These are phyloP conservation scores for Paraurostyla sp. DNA, from an alignment of 73 alveolate genomes.

Conservation along the genomic window DNA sequence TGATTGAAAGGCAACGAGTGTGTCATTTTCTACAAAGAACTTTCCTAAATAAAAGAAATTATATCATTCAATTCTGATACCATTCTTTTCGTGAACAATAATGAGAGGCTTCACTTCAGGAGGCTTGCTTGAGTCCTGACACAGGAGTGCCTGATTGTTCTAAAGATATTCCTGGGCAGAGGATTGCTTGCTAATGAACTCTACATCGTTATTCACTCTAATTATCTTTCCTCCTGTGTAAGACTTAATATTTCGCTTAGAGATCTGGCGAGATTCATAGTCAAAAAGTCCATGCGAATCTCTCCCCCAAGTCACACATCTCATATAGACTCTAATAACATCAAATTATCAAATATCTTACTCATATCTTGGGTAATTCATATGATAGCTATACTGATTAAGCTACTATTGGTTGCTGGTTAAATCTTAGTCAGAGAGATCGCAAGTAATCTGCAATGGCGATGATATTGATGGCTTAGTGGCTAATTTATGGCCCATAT, in stretches of 20 bases:
- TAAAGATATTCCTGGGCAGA: slow-evolving; percentile 26
- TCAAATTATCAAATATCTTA: background rate
- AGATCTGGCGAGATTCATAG: slow-evolving; percentile 68
- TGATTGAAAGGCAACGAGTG: slow-evolving; percentile 42
- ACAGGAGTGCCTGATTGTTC: too few relatives aligned
- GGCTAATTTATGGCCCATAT: background rate
- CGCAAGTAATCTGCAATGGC: slow-evolving; percentile 32
- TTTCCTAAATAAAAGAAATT: slow-evolving; percentile 11
- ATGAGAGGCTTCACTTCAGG: slow-evolving; percentile 48
- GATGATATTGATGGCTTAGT: background rate
- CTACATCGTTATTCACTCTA: slow-evolving; percentile 53
- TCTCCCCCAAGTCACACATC: slow-evolving; percentile 73
- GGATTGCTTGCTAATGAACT: slow-evolving; percentile 51
- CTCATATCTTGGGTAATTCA: slow-evolving; percentile 37
- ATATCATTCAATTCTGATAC: background rate
- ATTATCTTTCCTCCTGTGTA: slow-evolving; percentile 57
- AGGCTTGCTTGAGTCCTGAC: too few relatives aligned
- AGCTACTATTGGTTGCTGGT: background rate
- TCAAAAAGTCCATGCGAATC: slow-evolving; percentile 83
- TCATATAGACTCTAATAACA: slow-evolving; percentile 44
- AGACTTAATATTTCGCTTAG: slow-evolving; percentile 58
- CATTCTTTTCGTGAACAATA: slow-evolving; percentile 51
- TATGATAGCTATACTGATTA: background rate
- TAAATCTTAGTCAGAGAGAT: slow-evolving; percentile 14
- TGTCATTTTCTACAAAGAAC: slow-evolving; percentile 53